phyloP scores from a whole-genome alignment of 257 asterid species.

The Solanum corneliomulleri region DNA sequence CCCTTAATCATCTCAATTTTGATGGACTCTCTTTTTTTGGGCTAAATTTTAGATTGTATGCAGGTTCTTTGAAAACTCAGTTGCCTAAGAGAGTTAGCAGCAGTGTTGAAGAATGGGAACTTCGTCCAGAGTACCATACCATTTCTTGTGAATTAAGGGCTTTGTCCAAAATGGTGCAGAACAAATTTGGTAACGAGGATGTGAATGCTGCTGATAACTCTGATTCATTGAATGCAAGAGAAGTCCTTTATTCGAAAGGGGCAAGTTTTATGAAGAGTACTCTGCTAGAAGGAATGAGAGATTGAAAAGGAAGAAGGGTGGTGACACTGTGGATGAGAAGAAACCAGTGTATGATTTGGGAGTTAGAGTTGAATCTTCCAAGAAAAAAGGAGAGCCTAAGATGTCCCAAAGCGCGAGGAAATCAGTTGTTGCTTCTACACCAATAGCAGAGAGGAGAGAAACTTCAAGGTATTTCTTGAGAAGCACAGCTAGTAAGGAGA shows the following conservation, averaged over 20 bases:
- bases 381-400: constrained; percentile 47
- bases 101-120: constrained; percentile 17
- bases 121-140: constrained; percentile 58
- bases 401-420: constrained; percentile 36
- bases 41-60: background rate
- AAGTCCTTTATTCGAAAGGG: constrained; percentile 72
- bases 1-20: background rate
- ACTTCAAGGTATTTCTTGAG: constrained; percentile 68
- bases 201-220: background rate
- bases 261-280: constrained; percentile 77
- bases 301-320: constrained; percentile 71
- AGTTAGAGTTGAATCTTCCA: constrained; percentile 63
- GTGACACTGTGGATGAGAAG: constrained; percentile 41
- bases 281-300: constrained; percentile 80
- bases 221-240: background rate
- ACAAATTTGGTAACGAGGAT: constrained; percentile 32
- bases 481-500: constrained; percentile 50
- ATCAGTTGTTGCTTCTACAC: constrained; percentile 32
- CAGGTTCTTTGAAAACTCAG: constrained; percentile 62
- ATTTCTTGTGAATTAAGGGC: constrained; percentile 67
- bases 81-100: constrained; percentile 24
- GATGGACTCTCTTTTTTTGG: background rate
- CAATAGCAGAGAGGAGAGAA: constrained; percentile 39
- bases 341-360: constrained; percentile 56
- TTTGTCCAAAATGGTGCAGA: constrained; percentile 59